Base-by-base conservation (phyloP, 2,329 filamentous ascomycete species). In the Calonectria pseudoreteaudii region DNA sequence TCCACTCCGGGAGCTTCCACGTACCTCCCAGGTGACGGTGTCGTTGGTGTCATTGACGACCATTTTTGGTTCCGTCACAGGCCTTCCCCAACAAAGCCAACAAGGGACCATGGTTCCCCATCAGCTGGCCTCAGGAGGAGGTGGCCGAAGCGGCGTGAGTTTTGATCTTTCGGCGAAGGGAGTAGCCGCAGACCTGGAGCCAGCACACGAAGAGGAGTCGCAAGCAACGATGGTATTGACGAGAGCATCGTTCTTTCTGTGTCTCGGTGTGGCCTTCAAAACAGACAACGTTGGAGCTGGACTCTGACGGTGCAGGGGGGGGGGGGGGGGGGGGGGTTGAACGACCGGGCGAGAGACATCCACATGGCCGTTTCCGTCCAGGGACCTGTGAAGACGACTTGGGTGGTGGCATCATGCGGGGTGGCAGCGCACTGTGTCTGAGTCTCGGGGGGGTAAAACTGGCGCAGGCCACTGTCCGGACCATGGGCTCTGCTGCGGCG, bases 371-470 rank as follows among this genome's bases (percentile, higher is more conserved):
- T 71, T 76, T 74, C 73, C 70, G 71, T 76, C 52, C 68, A 79
- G 72, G 66, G 70, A 74, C 77, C 74, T 60, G 38, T 28, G 60
- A 28, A 28, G 58, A 58, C 36, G 53, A 47, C 38, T 65, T 52
- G 64, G 68, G 49, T 60, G 70, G 78, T 79, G 76, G 77, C 75
- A 79, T 80, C 76, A 80, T 81, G 79, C 78, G 79, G 78, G 79
- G 79, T 68, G 70, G 41, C 20, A 47, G 65, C 62, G 76, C 77
- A 80, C 79, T 81, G 79, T 81, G 75, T 75, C 72, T 60, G 66
- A 64, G 60, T 41, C 70, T 58, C 52, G 56, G 53, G 69, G 66
- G 58, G 60, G 26, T 49, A 76, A 47, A 56, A 44, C 70, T 76
- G 73, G 70, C 72, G 69, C 72, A 72, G 70, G 50, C 44, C 53